These are phyloP conservation scores for Skeletonema tropicum DNA, from an alignment of 108 stramenopile genomes.

Conservation along the genomic window DNA sequence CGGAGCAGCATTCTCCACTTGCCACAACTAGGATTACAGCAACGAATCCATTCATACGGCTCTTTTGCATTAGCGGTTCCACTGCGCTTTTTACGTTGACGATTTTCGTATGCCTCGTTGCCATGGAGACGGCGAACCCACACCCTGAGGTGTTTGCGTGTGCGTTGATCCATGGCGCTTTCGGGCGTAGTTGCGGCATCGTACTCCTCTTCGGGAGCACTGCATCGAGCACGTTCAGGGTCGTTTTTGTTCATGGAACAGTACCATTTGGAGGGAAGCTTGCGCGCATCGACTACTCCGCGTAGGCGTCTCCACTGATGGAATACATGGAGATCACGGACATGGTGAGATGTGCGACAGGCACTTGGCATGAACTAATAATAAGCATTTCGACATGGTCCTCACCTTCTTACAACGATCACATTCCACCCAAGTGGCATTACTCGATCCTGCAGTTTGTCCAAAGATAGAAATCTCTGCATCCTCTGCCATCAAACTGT, in stretches of 20 bases:
- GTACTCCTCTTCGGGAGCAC: slow-evolving; percentile 91
- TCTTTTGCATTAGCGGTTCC: slow-evolving; percentile 62
- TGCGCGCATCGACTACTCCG: slow-evolving; percentile 85
- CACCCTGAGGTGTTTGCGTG: slow-evolving; percentile 82
- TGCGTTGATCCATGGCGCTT: slow-evolving; percentile 80
- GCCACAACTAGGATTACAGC: slow-evolving; percentile 86
- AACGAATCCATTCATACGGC: slow-evolving; percentile 89
- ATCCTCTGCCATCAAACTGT: slow-evolving; percentile 37
- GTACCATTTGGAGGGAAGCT: slow-evolving; percentile 87
- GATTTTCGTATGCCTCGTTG: slow-evolving; percentile 83
- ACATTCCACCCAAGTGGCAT: slow-evolving; percentile 91
- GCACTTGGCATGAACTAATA: neutral
- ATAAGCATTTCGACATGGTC: neutral
- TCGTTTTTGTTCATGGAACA: slow-evolving; percentile 92
- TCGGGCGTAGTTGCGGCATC: slow-evolving; percentile 79
- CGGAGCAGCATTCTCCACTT: slow-evolving; percentile 84
- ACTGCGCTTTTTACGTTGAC: slow-evolving; percentile 69
- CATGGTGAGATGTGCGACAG: neutral
- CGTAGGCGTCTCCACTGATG: slow-evolving; percentile 85
- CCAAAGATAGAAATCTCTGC: slow-evolving; percentile 88
- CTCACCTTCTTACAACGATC: slow-evolving; percentile 90
- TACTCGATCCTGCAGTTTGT: slow-evolving; percentile 77
- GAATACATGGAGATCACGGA: neutral
- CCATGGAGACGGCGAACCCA: slow-evolving; percentile 86
- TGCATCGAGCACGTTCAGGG: slow-evolving; percentile 82